Evolutionary conservation across 768 basidiomycete genomes (phyloP).

Genomic region (Rhizopogon salebrosus): DNA sequence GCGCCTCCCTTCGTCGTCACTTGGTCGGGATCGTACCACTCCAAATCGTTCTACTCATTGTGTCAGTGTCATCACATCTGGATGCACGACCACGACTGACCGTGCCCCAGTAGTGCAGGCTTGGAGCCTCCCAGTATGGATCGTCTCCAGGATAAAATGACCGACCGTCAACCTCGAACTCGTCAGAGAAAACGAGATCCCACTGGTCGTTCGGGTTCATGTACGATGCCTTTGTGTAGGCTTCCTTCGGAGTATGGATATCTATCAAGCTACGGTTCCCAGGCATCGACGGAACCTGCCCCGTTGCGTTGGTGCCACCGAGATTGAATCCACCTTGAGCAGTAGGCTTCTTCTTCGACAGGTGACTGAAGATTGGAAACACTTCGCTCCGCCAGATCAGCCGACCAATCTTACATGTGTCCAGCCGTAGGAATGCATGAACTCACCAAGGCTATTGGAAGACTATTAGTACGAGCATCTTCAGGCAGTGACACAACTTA

Average conservation of each 20-base stretch:
- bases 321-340: conserved; percentile 61
- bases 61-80: not conserved
- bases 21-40: conserved; percentile 55
- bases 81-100: conserved; percentile 27
- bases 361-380: conserved; percentile 46
- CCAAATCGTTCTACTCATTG: conserved; percentile 31
- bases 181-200: conserved; percentile 73
- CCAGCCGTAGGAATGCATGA: not conserved
- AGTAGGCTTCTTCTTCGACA: conserved; percentile 33
- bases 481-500: conserved; percentile 28
- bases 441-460: conserved; percentile 7
- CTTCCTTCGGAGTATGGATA: conserved; percentile 44
- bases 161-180: conserved; percentile 72
- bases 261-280: conserved; percentile 50
- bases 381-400: conserved; percentile 18
- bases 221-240: conserved; percentile 36
- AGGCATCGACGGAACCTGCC: conserved; percentile 48
- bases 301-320: conserved; percentile 69
- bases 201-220: conserved; percentile 26
- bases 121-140: conserved; percentile 52
- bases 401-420: not conserved
- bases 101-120: conserved; percentile 63
- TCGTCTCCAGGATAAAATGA: conserved; percentile 68
- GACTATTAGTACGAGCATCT: not conserved
- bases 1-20: conserved; percentile 49